Evolutionary conservation across 1,284 basidiomycete genomes (phyloP).

Genomic region (Agroathelia rolfsii): DNA sequence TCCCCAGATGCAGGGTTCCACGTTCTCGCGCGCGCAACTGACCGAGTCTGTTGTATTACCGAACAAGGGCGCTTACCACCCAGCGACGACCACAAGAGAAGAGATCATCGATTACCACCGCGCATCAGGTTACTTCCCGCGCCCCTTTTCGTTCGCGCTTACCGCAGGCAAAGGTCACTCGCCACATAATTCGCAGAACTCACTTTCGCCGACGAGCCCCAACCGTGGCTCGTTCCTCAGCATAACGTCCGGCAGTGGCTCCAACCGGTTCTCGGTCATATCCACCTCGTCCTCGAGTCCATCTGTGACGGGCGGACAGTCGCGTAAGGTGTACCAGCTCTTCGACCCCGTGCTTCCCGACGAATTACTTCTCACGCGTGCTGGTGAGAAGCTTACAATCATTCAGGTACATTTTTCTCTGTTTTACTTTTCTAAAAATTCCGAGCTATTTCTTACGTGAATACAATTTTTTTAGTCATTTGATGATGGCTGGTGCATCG

Average conservation of each 20-base stretch:
- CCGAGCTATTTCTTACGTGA: no score
- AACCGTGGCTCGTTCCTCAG: slow-evolving; percentile 27
- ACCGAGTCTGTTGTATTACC: slow-evolving; percentile 42
- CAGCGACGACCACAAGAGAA: slow-evolving; percentile 26
- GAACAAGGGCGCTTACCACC: slow-evolving; percentile 30
- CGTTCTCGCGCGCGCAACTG: slow-evolving; percentile 36
- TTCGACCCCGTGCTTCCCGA: slow-evolving; percentile 63
- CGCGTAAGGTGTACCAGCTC: slow-evolving; percentile 47
- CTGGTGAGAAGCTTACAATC: slow-evolving; percentile 49
- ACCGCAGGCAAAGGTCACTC: slow-evolving; percentile 11
- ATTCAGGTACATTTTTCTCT: slow-evolving; percentile 27
- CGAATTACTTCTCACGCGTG: slow-evolving; percentile 42
- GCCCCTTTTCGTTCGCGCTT: slow-evolving; percentile 34
- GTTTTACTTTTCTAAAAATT: slow-evolving; percentile 3
- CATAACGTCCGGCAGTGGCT: slow-evolving; percentile 16
- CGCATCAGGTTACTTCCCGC: slow-evolving; percentile 36
- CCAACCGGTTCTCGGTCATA: slow-evolving; percentile 28
- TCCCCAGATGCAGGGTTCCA: slow-evolving; percentile 1
- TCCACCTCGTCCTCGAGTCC: slow-evolving; percentile 25
- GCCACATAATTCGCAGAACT: slow-evolving; percentile 11
- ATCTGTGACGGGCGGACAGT: slow-evolving; percentile 25
- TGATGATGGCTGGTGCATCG: slow-evolving; percentile 71
- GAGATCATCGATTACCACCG: slow-evolving; percentile 37
- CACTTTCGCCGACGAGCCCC: slow-evolving; percentile 9
- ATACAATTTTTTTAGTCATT: no score